Evolutionary conservation across 768 basidiomycete species (phyloP).

Genomic region (Psilocybe cubensis): DNA sequence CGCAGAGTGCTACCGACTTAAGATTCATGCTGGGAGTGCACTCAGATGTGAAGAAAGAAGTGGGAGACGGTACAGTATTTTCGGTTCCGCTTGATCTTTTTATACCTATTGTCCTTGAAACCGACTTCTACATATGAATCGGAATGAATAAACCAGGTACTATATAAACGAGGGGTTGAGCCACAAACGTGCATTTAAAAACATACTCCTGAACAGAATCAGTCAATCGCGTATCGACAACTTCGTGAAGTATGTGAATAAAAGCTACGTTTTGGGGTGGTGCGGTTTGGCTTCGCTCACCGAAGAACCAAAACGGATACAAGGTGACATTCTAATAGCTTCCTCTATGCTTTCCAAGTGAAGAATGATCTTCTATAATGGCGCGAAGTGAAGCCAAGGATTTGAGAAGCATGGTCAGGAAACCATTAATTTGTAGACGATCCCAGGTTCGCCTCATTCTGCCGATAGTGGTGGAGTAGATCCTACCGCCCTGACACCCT

Average conservation of each 20-base stretch:
- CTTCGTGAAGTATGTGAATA: too few species aligned
- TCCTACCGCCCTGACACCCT: too few species aligned
- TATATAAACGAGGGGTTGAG: not conserved
- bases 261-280: too few species aligned
- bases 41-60: not conserved
- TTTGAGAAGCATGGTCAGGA: not conserved
- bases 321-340: too few species aligned
- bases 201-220: not conserved
- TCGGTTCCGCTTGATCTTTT: not conserved
- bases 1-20: not conserved
- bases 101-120: too few species aligned
- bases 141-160: not conserved
- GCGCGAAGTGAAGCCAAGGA: too few species aligned
- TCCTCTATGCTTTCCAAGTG: too few species aligned
- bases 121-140: too few species aligned
- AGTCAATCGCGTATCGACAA: too few species aligned
- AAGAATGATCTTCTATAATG: too few species aligned
- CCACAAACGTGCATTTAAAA: not conserved
- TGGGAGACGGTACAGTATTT: not conserved
- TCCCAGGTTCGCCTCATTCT: not conserved
- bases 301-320: too few species aligned
- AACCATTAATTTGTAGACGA: not conserved
- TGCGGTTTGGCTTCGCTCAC: too few species aligned
- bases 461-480: not conserved
- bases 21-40: not conserved